Base-by-base conservation (phyloP, 208 protist species). In the Porcisia hertigi region DNA sequence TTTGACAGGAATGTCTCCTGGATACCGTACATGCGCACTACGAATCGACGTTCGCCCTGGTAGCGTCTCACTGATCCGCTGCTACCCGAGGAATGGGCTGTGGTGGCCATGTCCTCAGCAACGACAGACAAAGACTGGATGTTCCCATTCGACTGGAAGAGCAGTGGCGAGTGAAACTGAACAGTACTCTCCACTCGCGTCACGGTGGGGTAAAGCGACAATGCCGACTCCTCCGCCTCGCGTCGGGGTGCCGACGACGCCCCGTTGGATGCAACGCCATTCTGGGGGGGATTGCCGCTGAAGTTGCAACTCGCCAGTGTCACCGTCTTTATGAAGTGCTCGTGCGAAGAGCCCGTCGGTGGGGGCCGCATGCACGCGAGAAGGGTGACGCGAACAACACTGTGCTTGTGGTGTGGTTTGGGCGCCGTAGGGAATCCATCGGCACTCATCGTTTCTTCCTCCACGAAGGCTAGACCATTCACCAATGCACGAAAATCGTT, bases 1-100 rank as follows among this genome's bases (percentile, higher is more conserved):
- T 83, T 57, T 4, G 86, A 87, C 71, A 93, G 73, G 55, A 69
- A 67, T 11, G 88, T 93, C 69, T 86, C 70, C 72, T 93, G 88
- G 14, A 90, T 66, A 34, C 88, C 88, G 54, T 79, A 74, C 43
- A 93, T 71, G 43, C 78, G 84, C 16, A 91, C 88, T 18, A 66
- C 62, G 66, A 88, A 93, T 16, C 58, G 79, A 3, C 86, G 80
- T 18, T 53, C 8, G 34, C 84, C 83, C 43, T 75, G 73, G 54
- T 82, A 82, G 25, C 78, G 78, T 67, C 77, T 82, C 60, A 82
- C 78, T 3, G 78, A 82, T 11, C 78, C 78, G 67, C 78, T 78
- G 66, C 78, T 82, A 12, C 73, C 71, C 0, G 78, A 82, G 34
- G 78, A 78, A 25, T 72, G 67, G 39, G 69, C 69, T 47, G 69